Evolutionary conservation across 2,329 filamentous ascomycete genomes (phyloP).

Genomic region (Aspergillus phoenicis): DNA sequence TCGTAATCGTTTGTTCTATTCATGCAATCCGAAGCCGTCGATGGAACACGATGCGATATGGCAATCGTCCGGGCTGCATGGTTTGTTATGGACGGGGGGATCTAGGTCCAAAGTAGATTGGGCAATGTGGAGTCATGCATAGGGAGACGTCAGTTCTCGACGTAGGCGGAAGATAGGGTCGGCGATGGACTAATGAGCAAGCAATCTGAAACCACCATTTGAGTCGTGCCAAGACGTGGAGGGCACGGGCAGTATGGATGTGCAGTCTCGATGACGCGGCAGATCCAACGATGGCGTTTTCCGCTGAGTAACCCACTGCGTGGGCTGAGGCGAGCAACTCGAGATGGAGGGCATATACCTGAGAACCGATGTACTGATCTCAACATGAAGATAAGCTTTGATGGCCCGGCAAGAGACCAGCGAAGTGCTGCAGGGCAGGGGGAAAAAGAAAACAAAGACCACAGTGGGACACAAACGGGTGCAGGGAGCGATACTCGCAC

Average conservation of each 20-base stretch:
- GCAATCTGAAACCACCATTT: constrained; percentile 9
- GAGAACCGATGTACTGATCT: background rate
- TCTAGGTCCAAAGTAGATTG: constrained; percentile 4
- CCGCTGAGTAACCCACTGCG: background rate
- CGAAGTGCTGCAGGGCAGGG: background rate
- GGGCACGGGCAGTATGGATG: constrained; percentile 5
- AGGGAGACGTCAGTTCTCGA: constrained; percentile 6
- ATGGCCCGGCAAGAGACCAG: background rate
- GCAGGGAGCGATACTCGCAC: background rate
- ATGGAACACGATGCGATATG: background rate
- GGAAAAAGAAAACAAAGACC: background rate
- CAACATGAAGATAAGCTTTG: too few relatives aligned
- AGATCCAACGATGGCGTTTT: background rate
- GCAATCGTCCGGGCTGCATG: background rate
- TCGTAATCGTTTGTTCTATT: background rate
- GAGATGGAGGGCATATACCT: background rate
- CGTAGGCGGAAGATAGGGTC: constrained; percentile 1
- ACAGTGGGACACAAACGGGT: background rate
- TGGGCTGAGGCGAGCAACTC: background rate
- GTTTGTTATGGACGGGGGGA: background rate
- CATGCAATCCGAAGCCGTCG: background rate
- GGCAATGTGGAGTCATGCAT: background rate
- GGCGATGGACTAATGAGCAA: background rate
- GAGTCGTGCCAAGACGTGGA: constrained; percentile 7
- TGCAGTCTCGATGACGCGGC: constrained; percentile 12